phyloP scores from a whole-genome alignment of 805 yeast genomes.

The Lipomyces anomalus region DNA sequence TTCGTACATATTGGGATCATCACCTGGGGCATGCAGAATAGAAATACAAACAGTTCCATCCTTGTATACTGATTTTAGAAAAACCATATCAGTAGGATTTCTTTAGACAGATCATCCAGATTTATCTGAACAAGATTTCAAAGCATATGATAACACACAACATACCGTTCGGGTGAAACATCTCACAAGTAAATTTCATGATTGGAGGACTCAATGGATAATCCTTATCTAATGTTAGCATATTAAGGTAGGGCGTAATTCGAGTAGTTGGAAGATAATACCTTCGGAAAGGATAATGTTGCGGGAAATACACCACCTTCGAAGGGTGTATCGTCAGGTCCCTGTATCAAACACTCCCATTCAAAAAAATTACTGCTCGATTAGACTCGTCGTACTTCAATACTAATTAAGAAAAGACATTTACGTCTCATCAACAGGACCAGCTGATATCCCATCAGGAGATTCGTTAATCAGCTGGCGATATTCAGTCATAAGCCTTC shows the following conservation, averaged over 20 bases:
- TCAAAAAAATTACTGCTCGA: constrained; percentile 45
- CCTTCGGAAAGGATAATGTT: constrained; percentile 55
- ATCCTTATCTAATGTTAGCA: constrained; percentile 38
- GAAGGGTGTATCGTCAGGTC: constrained; percentile 78
- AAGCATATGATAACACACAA: not conserved
- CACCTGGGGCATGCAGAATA: constrained; percentile 93
- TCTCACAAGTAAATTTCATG: constrained; percentile 68
- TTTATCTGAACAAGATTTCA: not conserved
- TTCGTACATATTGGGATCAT: constrained; percentile 94
- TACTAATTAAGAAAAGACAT: too few relatives aligned
- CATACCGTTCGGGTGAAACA: constrained; percentile 77
- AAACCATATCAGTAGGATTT: not conserved
- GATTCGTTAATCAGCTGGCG: constrained; percentile 80
- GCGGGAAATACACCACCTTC: constrained; percentile 89
- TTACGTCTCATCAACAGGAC: constrained; percentile 67
- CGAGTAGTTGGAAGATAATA: not conserved
- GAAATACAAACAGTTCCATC: constrained; percentile 97
- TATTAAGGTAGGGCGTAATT: too few relatives aligned
- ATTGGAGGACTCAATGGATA: constrained; percentile 81
- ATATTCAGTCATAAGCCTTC: constrained; percentile 79
- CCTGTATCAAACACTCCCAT: constrained; percentile 82
- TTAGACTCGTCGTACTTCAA: not conserved
- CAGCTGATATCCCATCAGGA: constrained; percentile 94
- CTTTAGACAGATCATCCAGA: not conserved
- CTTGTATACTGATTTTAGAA: constrained; percentile 48